Evolutionary conservation across 805 yeast genomes (phyloP).

Genomic region (Wickerhamomyces alni): DNA sequence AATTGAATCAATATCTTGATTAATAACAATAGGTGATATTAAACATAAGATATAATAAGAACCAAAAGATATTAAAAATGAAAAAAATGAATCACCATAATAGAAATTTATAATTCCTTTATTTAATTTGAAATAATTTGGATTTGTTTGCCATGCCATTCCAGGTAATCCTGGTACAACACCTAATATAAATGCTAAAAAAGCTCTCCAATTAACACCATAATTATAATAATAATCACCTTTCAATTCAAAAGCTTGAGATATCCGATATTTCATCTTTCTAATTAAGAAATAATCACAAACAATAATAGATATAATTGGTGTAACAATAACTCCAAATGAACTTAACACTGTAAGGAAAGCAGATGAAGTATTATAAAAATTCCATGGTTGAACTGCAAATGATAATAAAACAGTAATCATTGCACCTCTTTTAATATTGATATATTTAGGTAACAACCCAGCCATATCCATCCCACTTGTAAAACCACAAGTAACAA

Average conservation of each 20-base stretch:
- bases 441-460: slow-evolving; percentile 19
- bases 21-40: slow-evolving; percentile 31
- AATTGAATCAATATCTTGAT: slow-evolving; percentile 30
- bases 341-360: slow-evolving; percentile 30
- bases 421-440: slow-evolving; percentile 32
- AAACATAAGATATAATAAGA: slow-evolving; percentile 29
- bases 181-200: slow-evolving; percentile 32
- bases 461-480: slow-evolving; percentile 27
- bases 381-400: slow-evolving; percentile 32
- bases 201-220: slow-evolving; percentile 40
- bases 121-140: slow-evolving; percentile 21
- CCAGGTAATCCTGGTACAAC: slow-evolving; percentile 49
- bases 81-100: slow-evolving; percentile 38
- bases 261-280: slow-evolving; percentile 26
- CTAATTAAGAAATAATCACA: slow-evolving; percentile 35
- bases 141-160: slow-evolving; percentile 29
- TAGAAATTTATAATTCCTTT: slow-evolving; percentile 37
- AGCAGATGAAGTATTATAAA: slow-evolving; percentile 26
- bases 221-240: slow-evolving; percentile 29
- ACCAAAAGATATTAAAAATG: slow-evolving; percentile 33
- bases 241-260: slow-evolving; percentile 27
- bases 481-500: slow-evolving; percentile 28
- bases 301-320: slow-evolving; percentile 30
- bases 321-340: slow-evolving; percentile 30
- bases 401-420: slow-evolving; percentile 26